Percentiles rank a stretch among this genome's conserved stretches.
phyloP scores from a whole-genome alignment of 805 yeast genomes.

The Schwanniomyces sp. region DNA sequence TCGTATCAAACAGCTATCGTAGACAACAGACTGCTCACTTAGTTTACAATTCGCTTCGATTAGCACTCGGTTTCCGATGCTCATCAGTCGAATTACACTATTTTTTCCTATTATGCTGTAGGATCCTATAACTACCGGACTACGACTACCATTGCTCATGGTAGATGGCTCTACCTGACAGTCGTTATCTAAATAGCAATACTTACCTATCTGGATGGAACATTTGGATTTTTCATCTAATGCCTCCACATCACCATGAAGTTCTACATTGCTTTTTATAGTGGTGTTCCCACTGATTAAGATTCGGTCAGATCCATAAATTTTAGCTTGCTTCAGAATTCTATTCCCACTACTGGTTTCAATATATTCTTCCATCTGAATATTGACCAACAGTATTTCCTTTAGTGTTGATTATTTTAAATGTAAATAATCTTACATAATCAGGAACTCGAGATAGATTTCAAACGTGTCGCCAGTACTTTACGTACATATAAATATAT shows the following conservation, averaged over 20 bases:
- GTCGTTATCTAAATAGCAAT: conserved; percentile 35
- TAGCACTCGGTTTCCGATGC: conserved; percentile 49
- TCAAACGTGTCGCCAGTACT: not conserved
- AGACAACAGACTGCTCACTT: conserved; percentile 36
- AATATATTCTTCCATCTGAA: conserved; percentile 31
- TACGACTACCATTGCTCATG: conserved; percentile 7
- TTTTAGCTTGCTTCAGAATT: conserved; percentile 43
- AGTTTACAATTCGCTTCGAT: conserved; percentile 44
- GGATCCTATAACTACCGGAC: conserved; percentile 45
- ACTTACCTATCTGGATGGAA: conserved; percentile 46
- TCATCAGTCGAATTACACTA: conserved; percentile 31
- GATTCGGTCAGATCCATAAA: conserved; percentile 44
- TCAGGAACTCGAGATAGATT: not conserved
- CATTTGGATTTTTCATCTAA: conserved; percentile 12
- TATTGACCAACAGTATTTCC: not conserved
- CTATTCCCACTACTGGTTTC: conserved; percentile 55
- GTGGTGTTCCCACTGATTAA: conserved; percentile 49
- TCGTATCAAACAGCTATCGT: conserved; percentile 53
- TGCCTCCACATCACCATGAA: conserved; percentile 32
- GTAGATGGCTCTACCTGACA: conserved; percentile 26
- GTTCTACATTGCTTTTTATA: conserved; percentile 32
- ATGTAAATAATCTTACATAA: not conserved
- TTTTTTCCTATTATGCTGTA: conserved; percentile 42
- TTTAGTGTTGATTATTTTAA: not conserved
- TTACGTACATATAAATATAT: not conserved